A percentile compares a stretch with the other conserved stretches of the same genome.
These are phyloP conservation scores for Trichoderma atrobrunneum DNA, from an alignment of 2,329 filamentous ascomycete species.

Conservation along the genomic window DNA sequence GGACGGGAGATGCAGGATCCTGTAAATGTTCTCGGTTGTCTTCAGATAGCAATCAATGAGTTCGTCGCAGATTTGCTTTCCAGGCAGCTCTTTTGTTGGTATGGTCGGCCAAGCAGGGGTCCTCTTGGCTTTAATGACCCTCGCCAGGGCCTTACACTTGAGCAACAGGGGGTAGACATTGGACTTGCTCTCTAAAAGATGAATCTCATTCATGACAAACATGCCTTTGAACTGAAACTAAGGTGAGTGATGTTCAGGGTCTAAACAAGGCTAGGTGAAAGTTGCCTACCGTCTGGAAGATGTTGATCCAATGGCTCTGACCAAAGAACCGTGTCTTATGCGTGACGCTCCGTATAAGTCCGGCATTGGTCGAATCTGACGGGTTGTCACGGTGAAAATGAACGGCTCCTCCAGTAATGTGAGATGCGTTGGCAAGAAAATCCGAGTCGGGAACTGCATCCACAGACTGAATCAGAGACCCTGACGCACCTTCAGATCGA, in stretches of 20 bases:
- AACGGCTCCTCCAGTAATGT: conserved; percentile 42
- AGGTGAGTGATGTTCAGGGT: neutral
- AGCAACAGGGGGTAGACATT: conserved; percentile 39
- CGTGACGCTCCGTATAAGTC: conserved; percentile 42
- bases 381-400: conserved; percentile 40
- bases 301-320: conserved; percentile 56
- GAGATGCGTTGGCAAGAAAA: conserved; percentile 36
- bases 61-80: conserved; percentile 42
- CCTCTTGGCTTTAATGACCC: conserved; percentile 49
- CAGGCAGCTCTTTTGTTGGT: conserved; percentile 45
- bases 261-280: no score
- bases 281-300: conserved; percentile 41
- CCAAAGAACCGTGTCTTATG: conserved; percentile 58
- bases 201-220: conserved; percentile 42
- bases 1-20: conserved; percentile 50
- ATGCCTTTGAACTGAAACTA: conserved; percentile 41
- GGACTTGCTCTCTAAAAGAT: conserved; percentile 38
- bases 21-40: conserved; percentile 46
- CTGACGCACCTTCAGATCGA: neutral
- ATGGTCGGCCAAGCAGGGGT: conserved; percentile 47
- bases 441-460: conserved; percentile 15
- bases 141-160: conserved; percentile 52
- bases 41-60: conserved; percentile 50
- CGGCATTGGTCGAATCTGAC: conserved; percentile 29
- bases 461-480: neutral